Base-by-base conservation (phyloP, 2,329 filamentous ascomycete species). In the Domatiomyces globalis region DNA sequence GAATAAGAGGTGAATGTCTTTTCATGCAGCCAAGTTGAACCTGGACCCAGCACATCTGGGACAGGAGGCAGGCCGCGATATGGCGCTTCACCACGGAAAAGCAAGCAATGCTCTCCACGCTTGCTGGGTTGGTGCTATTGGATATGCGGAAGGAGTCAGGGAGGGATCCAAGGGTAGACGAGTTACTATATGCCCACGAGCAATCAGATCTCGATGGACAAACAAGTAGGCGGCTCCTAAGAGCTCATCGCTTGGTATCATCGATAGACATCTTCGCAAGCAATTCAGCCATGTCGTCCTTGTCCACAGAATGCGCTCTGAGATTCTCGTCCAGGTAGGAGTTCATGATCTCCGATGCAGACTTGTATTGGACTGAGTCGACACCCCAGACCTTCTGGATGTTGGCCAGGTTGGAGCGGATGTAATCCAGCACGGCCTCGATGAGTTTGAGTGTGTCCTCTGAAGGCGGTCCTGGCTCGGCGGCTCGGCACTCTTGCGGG, bases 281-380 rank as follows among this genome's bases (percentile, higher is more conserved):
- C 20, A 47, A 18, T 15, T 47, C 45, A 4, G 19, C 45, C 1
- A 47, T 47, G 27, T 47, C 45, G 3, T 25, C 19, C 27, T 33
- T 22, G 20, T 47, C 17, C 20, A 47, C 20, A 2, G 22, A 27
- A 8, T 18, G 17, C 1, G 19, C 29, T 33, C 27, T 48, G 45
- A 55, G 29, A 46, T 60, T 58, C 45, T 60, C 57, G 17, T 52
- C 52, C n/a, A 59, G 51, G 49, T 56, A 56, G n/a, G 45, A 45
- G 43, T 56, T 45, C 58, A 60, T 60, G 29, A 60, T 50, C 36
- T 42, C 51, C 12, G 25, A 22, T 1, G 55, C 58, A 17, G 51
- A 49, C 42, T 45, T 46, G 53, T 56, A 59, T 51, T 60, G 58
- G 22, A 29, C 33, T 29, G 52, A 56, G 18, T 54, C 51, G 1